Evolutionary conservation across 2,329 filamentous ascomycete species (phyloP).

Genomic region (Colletotrichum euphorbiae): DNA sequence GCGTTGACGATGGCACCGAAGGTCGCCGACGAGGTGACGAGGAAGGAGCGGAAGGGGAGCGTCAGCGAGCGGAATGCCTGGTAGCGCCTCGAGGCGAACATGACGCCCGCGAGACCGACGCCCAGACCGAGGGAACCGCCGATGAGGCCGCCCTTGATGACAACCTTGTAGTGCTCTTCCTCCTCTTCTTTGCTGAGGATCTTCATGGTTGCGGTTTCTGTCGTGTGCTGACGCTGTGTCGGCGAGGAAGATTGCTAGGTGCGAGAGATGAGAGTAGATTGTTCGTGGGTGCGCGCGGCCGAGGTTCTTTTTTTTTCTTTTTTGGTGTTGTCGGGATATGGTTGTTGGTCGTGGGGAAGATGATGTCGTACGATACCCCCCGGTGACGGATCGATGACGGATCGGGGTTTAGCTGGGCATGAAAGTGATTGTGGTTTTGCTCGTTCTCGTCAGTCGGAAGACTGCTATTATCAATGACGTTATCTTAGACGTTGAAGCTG

Average conservation of each 20-base stretch:
- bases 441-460: neutral
- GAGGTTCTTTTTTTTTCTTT: neutral
- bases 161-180: constrained; percentile 82
- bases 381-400: constrained; percentile 36
- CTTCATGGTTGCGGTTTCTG: constrained; percentile 76
- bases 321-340: constrained; percentile 24
- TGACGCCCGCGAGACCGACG: constrained; percentile 75
- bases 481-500: neutral
- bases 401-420: constrained; percentile 19
- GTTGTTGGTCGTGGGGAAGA: constrained; percentile 13
- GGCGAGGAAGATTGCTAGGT: neutral
- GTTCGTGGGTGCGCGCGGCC: constrained; percentile 15
- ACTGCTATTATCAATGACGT: neutral
- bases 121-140: constrained; percentile 78
- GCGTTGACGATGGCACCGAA: constrained; percentile 91
- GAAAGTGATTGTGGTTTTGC: constrained; percentile 9
- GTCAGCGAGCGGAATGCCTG: constrained; percentile 84
- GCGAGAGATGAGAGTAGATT: constrained; percentile 17
- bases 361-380: constrained; percentile 34
- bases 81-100: constrained; percentile 77
- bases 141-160: constrained; percentile 81
- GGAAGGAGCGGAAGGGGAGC: constrained; percentile 89
- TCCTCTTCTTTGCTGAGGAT: constrained; percentile 95
- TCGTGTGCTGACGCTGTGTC: neutral
- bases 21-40: constrained; percentile 83